Base-by-base conservation (phyloP, 345 rosid species). In the Gossypium arboreum region DNA sequence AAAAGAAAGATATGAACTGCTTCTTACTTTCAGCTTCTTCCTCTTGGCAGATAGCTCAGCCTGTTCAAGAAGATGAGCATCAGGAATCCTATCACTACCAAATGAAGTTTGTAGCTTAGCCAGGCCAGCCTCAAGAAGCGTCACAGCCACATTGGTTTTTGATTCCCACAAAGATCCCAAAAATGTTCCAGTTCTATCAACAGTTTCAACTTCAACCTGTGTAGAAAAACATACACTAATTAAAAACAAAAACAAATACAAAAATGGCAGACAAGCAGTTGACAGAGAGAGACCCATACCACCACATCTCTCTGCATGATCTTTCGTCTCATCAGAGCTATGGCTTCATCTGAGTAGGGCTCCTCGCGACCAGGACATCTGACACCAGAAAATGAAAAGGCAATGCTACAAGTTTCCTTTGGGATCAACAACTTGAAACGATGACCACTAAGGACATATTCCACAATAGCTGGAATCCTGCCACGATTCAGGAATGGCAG, bases 261-360 rank as follows among this genome's bases (percentile, higher is more conserved):
- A 77, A 18, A 71, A 13, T n/a, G 10, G 20, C 16, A 70, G 79
- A 76, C 20, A 10, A 75, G 18, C 45, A 65, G 51, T 58, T 59
- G 7, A 69, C 52, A 73, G 54, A 60, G 61, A 51, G 41, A 70
- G 64, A 15, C 17, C n/a, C 63, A 54, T 78, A 92, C 99, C 97
- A 93, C 99, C 56, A 93, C 98, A 61, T 95, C 97, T 82, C 99
- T 89, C 88, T 95, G 98, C 94, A 95, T 87, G 78, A 93, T 91
- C 84, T 86, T 93, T 59, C 97, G 86, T 73, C 98, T 93, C 98
- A 96, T 92, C n/a, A 96, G 64, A 63, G 95, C 88, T 82, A 93
- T 89, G 56, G 99, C 99, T 79, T 96, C 99, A 51, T 96, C 91
- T 71, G 99, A 89, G 79, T 86, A 91, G 9, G 92, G 97, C 82